Evolutionary conservation across 108 stramenopile genomes (phyloP).

Genomic region (Discostella pseudostelligera): DNA sequence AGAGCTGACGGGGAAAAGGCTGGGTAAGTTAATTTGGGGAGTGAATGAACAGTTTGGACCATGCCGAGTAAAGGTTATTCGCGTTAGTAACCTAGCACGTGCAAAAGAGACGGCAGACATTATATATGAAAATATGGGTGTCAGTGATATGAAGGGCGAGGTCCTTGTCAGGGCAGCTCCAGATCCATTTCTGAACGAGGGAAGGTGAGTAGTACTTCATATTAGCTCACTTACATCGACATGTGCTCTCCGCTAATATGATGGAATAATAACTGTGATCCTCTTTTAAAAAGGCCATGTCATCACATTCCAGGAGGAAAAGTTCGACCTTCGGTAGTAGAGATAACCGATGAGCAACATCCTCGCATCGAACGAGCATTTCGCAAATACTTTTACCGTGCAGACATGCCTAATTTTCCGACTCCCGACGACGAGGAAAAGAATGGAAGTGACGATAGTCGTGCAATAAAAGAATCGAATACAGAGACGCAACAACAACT

Average conservation of each 20-base stretch:
- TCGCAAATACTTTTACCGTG: slow-evolving; percentile 84
- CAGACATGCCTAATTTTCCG: slow-evolving; percentile 32
- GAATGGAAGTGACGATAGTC: slow-evolving; percentile 1
- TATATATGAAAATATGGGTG: slow-evolving; percentile 64
- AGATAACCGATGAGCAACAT: slow-evolving; percentile 69
- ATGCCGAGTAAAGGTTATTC: slow-evolving; percentile 71
- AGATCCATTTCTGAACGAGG: slow-evolving; percentile 85
- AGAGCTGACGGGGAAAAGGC: slow-evolving; percentile 71
- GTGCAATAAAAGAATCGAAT: slow-evolving; percentile 7
- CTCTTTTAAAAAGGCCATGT: slow-evolving; percentile 42
- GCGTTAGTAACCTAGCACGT: slow-evolving; percentile 78
- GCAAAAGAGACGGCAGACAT: slow-evolving; percentile 88
- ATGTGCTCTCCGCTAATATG: not conserved
- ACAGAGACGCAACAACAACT: slow-evolving; percentile 19
- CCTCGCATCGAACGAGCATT: slow-evolving; percentile 87
- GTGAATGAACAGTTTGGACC: slow-evolving; percentile 65
- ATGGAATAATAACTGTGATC: not conserved
- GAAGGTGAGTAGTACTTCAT: slow-evolving; percentile 41
- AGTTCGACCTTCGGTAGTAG: slow-evolving; percentile 45
- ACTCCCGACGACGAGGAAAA: slow-evolving; percentile 22
- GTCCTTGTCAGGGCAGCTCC: slow-evolving; percentile 55
- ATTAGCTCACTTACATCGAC: not conserved
- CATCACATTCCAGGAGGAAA: slow-evolving; percentile 78
- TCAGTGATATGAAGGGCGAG: slow-evolving; percentile 12
- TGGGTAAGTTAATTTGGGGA: slow-evolving; percentile 63